Percentiles rank a stretch among this genome's conserved stretches.
Conservation (phyloP, 257 asterid species). For the Primulina tabacum region DNA sequence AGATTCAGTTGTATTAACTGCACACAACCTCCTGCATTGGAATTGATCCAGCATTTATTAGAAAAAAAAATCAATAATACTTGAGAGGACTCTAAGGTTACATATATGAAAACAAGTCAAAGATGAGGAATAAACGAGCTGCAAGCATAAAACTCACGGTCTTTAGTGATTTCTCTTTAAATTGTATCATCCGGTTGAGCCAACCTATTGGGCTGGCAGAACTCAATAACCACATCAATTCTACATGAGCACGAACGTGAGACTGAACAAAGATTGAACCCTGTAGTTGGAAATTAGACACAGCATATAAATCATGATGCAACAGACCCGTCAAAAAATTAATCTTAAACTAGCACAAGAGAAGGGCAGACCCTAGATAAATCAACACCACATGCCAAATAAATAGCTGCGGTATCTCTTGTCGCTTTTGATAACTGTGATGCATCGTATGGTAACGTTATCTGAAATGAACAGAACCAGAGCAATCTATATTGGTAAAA, state of each 20-base stretch:
- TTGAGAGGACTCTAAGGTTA: too few relatives aligned
- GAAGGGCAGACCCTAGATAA: constrained; percentile 60
- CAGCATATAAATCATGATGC: constrained; percentile 11
- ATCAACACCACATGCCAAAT: constrained; percentile 96
- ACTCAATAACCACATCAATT: constrained; percentile 94
- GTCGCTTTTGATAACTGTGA: constrained; percentile 77
- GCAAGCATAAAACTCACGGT: constrained; percentile 47
- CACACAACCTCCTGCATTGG: constrained; percentile 20
- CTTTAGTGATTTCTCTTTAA: constrained; percentile 89
- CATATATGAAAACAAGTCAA: too few relatives aligned
- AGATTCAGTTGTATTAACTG: neutral
- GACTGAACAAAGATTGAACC: constrained; percentile 99
- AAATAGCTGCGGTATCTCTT: constrained; percentile 92
- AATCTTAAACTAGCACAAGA: constrained; percentile 19
- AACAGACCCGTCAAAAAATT: constrained; percentile 3
- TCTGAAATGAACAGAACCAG: constrained; percentile 43
- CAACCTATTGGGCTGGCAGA: constrained; percentile 89
- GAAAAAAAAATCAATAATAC: too few relatives aligned
- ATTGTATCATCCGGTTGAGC: constrained; percentile 96
- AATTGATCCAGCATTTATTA: constrained; percentile 3
- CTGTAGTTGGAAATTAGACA: constrained; percentile 31
- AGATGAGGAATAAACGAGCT: too few relatives aligned
- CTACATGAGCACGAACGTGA: constrained; percentile 92
- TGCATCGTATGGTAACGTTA: constrained; percentile 80
- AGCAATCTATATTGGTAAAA: constrained; percentile 6